Evolutionary conservation across 495 filamentous ascomycete genomes (phyloP).

Genomic region (Talaromyces wortmannii): DNA sequence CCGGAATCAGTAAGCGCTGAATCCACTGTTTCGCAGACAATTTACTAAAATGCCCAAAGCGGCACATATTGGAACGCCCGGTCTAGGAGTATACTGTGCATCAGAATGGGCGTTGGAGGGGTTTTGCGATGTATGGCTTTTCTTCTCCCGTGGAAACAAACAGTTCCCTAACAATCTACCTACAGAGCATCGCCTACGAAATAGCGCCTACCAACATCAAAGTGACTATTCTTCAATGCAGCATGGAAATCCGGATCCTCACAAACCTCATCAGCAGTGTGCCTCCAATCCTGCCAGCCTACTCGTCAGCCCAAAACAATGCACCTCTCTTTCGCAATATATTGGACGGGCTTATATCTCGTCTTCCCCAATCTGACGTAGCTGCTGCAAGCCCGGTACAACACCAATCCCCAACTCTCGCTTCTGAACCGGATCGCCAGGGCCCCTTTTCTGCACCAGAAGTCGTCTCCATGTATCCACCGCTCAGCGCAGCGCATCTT

Average conservation of each 20-base stretch:
- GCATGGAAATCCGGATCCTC: slow-evolving; percentile 73
- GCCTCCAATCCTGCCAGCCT: slow-evolving; percentile 64
- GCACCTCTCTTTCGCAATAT: slow-evolving; percentile 78
- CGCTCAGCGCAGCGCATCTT: slow-evolving; percentile 53
- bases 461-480: slow-evolving; percentile 65
- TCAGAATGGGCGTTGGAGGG: slow-evolving; percentile 94
- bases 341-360: slow-evolving; percentile 62
- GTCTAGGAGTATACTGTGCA: slow-evolving; percentile 84
- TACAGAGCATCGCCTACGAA: slow-evolving; percentile 82
- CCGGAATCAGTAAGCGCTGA: slow-evolving; percentile 62
- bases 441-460: slow-evolving; percentile 39
- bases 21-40: neutral
- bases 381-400: neutral
- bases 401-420: neutral
- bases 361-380: slow-evolving; percentile 24
- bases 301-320: slow-evolving; percentile 65
- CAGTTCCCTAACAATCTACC: neutral
- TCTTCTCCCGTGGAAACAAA: neutral
- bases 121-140: slow-evolving; percentile 68
- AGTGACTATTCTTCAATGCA: slow-evolving; percentile 89
- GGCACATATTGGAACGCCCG: slow-evolving; percentile 80
- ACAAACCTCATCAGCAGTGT: slow-evolving; percentile 81
- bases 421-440: slow-evolving; percentile 4
- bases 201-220: slow-evolving; percentile 97
- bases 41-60: neutral